phyloP scores from a whole-genome alignment of 371 early-diverging fungal genomes.

The Syncephalastrum racemosum region DNA sequence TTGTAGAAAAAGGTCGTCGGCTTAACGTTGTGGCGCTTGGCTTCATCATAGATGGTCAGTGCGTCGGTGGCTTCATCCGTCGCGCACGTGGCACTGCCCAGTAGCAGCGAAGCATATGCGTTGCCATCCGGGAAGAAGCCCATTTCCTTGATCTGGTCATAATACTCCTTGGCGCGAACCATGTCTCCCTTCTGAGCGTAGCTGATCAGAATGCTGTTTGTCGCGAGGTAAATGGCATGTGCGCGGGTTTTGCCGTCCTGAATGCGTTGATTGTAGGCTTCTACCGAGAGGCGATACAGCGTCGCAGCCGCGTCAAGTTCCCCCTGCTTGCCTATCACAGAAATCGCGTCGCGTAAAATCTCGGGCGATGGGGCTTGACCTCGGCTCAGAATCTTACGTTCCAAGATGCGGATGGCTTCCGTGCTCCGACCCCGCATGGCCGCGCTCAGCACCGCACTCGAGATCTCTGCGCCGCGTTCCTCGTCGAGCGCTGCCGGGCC shows the following conservation, averaged over 20 bases:
- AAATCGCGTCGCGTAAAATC: conserved; percentile 43
- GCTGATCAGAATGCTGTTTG: conserved; percentile 58
- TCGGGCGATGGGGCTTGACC: conserved; percentile 35
- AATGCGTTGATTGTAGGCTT: conserved; percentile 19
- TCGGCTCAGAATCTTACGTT: conserved; percentile 19
- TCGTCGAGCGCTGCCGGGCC: too few relatives aligned
- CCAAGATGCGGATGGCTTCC: conserved; percentile 24
- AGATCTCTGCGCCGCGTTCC: neutral
- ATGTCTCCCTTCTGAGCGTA: conserved; percentile 59
- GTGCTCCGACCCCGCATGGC: conserved; percentile 22
- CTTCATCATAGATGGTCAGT: conserved; percentile 59
- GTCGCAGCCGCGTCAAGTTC: conserved; percentile 28
- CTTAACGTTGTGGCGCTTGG: conserved; percentile 57
- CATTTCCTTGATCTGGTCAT: conserved; percentile 51
- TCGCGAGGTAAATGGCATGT: conserved; percentile 32
- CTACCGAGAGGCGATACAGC: conserved; percentile 30
- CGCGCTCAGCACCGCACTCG: conserved; percentile 19
- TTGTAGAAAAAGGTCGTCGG: conserved; percentile 67
- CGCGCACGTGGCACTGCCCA: conserved; percentile 52
- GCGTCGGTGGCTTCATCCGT: conserved; percentile 56
- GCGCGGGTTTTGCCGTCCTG: conserved; percentile 15
- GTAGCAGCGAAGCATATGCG: conserved; percentile 41
- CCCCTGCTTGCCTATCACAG: conserved; percentile 46
- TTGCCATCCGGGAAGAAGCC: conserved; percentile 48
- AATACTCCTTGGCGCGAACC: conserved; percentile 54